Evolutionary conservation across 345 rosid genomes (phyloP), one percentile per base, ranked within the genome.

Genomic region (Isatis tinctoria): DNA sequence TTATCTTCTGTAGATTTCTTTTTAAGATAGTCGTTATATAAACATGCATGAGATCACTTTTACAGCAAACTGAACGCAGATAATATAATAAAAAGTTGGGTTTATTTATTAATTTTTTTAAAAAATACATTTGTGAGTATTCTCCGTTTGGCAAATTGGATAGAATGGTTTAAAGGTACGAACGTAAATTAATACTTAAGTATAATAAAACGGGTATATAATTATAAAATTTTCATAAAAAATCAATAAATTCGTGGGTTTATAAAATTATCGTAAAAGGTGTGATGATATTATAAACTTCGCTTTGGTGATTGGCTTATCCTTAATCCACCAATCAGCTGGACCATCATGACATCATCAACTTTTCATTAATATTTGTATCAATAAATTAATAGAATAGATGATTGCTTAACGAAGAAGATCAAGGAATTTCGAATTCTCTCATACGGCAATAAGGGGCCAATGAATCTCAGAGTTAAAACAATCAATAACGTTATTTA

Each of bases 301-400:
- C 7, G 52, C 30, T 67, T 59, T 47, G 54, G 67, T 70, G 68
- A 77, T 70, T 77, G 80, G 80, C 72, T 77, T 77, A 77, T 77
- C 80, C 80, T 77, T 70, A 70, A 70, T 65, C 54, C 56, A 56
- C 72, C 76, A 77, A 77, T 77, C 76, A 70, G 43, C 9, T 51
- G 47, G 28, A 48, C 76, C 39, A 71, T 70, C 40, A 57, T 71
- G 76, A 77, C 67, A 20, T 77, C 76, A 77, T 57, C 59, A 36
- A 56, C 37, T 70, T 59, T 57, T 45, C n/a, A 54, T 20, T 16
- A 3, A 54, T 33, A 33, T 10, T 10, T 41, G 14, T 22, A 30
- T 10, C 18, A 54, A 44, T 36, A 69, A 35, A 44, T 12, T 52
- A 54, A 18, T 45, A 64, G 27, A 41, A 41, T 61, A 53, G 52